Percentiles rank a stretch among this genome's conserved stretches.
Conservation (phyloP, 306 rosid genomes). For the Cyclanthera cordifolia region DNA sequence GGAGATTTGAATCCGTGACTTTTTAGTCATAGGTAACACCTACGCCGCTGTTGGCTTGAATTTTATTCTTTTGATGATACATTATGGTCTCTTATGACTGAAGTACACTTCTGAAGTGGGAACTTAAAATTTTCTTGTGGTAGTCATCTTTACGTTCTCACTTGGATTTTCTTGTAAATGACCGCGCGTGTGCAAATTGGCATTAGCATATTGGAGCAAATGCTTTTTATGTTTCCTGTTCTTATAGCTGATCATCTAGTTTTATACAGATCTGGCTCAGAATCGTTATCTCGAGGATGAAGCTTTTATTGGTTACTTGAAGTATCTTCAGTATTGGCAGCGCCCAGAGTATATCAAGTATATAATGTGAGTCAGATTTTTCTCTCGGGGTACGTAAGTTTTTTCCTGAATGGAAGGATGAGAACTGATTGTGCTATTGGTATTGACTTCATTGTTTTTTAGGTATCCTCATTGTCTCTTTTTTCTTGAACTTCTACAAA, state of each 20-base stretch:
- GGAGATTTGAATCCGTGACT: no score
- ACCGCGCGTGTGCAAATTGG: not conserved
- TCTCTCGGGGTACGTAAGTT: not conserved
- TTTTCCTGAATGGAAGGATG: not conserved
- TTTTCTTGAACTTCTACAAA: conserved; percentile 91
- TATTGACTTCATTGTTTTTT: conserved; percentile 11
- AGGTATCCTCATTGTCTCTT: conserved; percentile 96
- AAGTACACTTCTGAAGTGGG: not conserved
- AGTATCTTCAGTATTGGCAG: conserved; percentile 93
- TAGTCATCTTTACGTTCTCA: not conserved
- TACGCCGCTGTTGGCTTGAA: no score
- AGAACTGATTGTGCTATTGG: not conserved
- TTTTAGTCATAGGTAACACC: no score
- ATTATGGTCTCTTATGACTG: not conserved
- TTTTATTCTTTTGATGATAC: not conserved
- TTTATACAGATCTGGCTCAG: conserved; percentile 71
- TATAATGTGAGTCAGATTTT: conserved; percentile 56
- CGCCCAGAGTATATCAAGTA: conserved; percentile 72
- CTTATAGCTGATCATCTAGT: conserved; percentile 12
- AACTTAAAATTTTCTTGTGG: not conserved
- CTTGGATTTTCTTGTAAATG: not conserved
- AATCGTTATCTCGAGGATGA: conserved; percentile 93
- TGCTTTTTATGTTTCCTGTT: not conserved
- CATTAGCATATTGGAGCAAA: not conserved
- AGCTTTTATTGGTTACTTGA: conserved; percentile 88